Evolutionary conservation across 495 filamentous ascomycete genomes (phyloP).

Genomic region (Tuber indicum): DNA sequence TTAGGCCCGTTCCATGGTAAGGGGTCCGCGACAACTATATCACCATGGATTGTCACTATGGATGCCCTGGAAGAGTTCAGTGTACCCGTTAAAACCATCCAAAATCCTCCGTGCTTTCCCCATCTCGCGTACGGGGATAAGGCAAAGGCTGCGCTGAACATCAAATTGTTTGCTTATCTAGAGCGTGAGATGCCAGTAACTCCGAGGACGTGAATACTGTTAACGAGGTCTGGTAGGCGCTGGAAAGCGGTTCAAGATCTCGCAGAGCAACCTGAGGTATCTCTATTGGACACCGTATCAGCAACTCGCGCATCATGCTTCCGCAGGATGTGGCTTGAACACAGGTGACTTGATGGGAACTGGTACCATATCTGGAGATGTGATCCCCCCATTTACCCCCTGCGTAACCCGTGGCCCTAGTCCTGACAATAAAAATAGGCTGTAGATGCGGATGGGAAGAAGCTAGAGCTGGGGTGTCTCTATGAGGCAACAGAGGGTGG

Average conservation of each 20-base stretch:
- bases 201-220: neutral
- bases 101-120: neutral
- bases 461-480: constrained; percentile 58
- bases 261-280: constrained; percentile 60
- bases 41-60: constrained; percentile 77
- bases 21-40: constrained; percentile 83
- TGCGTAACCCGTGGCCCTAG: neutral
- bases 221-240: neutral
- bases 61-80: constrained; percentile 75
- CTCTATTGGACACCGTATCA: constrained; percentile 64
- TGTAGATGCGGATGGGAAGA: constrained; percentile 46
- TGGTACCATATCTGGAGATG: constrained; percentile 70
- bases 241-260: constrained; percentile 53
- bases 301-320: constrained; percentile 77
- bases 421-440: neutral
- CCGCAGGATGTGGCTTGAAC: constrained; percentile 73
- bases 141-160: neutral
- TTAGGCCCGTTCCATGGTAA: constrained; percentile 80
- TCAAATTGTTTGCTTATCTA: neutral
- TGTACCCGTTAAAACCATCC: neutral
- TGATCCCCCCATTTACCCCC: neutral
- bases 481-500: constrained; percentile 59
- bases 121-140: neutral
- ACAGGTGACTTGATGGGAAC: constrained; percentile 80
- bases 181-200: neutral